These are phyloP conservation scores for Leucocoprinus sp. DNA, from an alignment of 768 basidiomycete genomes.

Conservation along the genomic window DNA sequence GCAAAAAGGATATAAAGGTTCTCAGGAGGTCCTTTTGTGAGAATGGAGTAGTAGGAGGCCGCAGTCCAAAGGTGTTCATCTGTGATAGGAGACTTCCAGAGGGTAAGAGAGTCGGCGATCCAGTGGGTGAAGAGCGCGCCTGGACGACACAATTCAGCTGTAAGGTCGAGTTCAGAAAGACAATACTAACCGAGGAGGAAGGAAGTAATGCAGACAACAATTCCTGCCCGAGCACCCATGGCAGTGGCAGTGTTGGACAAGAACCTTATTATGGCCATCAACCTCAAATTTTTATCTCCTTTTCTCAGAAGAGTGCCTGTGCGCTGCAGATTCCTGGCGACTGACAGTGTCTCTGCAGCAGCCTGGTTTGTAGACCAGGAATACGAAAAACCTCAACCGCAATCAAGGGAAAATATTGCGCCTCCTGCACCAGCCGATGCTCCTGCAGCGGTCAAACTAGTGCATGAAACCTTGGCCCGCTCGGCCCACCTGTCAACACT, in stretches of 20 bases:
- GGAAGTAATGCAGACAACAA: constrained; percentile 71
- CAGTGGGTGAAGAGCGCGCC: constrained; percentile 82
- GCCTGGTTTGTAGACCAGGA: constrained; percentile 63
- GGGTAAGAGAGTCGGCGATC: constrained; percentile 87
- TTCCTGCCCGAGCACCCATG: constrained; percentile 67
- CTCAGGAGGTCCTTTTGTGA: constrained; percentile 55
- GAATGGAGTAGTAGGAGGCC: constrained; percentile 73
- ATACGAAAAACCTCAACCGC: constrained; percentile 22
- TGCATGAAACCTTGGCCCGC: constrained; percentile 46
- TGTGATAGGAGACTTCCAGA: constrained; percentile 85
- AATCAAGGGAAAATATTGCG: constrained; percentile 17
- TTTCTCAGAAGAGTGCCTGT: background rate
- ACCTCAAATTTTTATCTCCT: no score
- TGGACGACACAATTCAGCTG: constrained; percentile 25
- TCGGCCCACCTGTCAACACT: constrained; percentile 58
- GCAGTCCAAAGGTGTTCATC: constrained; percentile 79
- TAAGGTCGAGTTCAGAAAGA: background rate
- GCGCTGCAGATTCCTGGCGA: background rate
- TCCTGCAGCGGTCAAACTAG: constrained; percentile 41
- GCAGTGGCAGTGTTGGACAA: constrained; percentile 12
- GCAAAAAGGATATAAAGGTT: constrained; percentile 50
- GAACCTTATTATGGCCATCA: background rate
- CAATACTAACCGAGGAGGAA: constrained; percentile 62
- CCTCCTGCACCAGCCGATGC: constrained; percentile 43
- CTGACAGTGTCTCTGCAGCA: background rate